Evolutionary conservation across 495 filamentous ascomycete genomes (phyloP).

Genomic region (Astrocystis sublimbata): DNA sequence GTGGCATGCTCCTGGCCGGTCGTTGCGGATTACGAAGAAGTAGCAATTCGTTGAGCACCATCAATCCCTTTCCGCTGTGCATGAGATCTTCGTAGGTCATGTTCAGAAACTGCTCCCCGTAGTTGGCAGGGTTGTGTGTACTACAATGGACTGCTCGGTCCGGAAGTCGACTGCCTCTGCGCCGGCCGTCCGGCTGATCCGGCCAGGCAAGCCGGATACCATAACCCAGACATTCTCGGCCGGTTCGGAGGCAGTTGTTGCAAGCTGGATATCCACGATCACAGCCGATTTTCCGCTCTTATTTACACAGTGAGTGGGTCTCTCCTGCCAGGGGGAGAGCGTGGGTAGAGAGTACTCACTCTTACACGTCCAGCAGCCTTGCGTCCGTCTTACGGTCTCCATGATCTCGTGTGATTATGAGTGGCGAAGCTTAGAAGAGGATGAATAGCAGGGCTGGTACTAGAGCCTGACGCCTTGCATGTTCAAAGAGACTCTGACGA

Average conservation of each 20-base stretch:
- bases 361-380: slow-evolving; percentile 43
- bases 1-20: slow-evolving; percentile 25
- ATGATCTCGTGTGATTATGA: slow-evolving; percentile 22
- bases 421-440: slow-evolving; percentile 15
- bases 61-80: slow-evolving; percentile 28
- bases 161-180: slow-evolving; percentile 32
- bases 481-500: slow-evolving; percentile 25
- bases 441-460: slow-evolving; percentile 2
- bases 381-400: slow-evolving; percentile 36
- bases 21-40: slow-evolving; percentile 26
- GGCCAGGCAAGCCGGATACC: slow-evolving; percentile 41
- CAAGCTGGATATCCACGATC: slow-evolving; percentile 41
- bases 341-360: slow-evolving; percentile 29
- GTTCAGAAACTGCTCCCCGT: slow-evolving; percentile 35
- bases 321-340: background rate
- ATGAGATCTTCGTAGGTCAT: slow-evolving; percentile 34
- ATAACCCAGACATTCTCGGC: slow-evolving; percentile 40
- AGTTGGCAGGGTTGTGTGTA: slow-evolving; percentile 28
- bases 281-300: slow-evolving; percentile 43
- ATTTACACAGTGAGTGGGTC: slow-evolving; percentile 10
- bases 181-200: slow-evolving; percentile 38
- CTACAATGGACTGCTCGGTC: slow-evolving; percentile 30
- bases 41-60: slow-evolving; percentile 26
- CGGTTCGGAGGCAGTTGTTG: slow-evolving; percentile 41
- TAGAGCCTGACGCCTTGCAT: slow-evolving; percentile 35